phyloP scores from a whole-genome alignment of 2,329 filamentous ascomycete genomes.

The Fusarium brevicatenulatum region DNA sequence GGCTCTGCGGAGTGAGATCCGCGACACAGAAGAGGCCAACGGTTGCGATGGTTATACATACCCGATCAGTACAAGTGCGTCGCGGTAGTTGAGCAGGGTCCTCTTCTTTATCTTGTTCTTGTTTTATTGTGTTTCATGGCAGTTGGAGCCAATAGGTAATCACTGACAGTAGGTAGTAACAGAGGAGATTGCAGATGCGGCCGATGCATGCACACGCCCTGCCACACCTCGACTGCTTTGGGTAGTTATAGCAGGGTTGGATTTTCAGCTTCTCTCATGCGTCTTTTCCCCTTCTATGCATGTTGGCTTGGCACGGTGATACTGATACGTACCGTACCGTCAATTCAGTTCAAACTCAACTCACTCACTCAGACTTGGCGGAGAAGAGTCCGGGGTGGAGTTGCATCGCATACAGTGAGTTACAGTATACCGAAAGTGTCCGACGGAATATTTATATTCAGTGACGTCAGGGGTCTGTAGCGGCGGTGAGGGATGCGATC shows the following conservation, averaged over 20 bases:
- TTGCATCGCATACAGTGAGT: not conserved
- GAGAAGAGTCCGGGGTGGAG: not conserved
- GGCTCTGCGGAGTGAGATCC: not conserved
- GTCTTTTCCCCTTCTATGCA: conserved; percentile 11
- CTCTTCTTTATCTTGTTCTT: conserved; percentile 1
- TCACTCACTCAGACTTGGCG: not conserved
- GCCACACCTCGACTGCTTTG: conserved; percentile 8
- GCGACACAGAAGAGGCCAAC: not conserved
- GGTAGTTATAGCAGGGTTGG: not conserved
- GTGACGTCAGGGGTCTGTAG: conserved; percentile 12
- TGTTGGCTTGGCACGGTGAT: conserved; percentile 5
- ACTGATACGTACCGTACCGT: not conserved
- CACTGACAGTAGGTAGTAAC: not conserved
- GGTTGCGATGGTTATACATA: not conserved
- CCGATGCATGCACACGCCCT: conserved; percentile 19
- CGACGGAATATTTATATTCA: not conserved
- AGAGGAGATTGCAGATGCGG: not conserved
- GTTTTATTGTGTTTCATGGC: conserved; percentile 6
- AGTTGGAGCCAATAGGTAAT: not conserved
- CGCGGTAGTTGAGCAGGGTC: conserved; percentile 5
- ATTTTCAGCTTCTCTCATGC: conserved; percentile 3
- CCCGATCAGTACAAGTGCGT: conserved; percentile 1
- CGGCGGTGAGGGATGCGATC: conserved; percentile 16
- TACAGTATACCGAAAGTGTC: not conserved
- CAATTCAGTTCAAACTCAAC: too few relatives aligned